phyloP scores from a whole-genome alignment of 371 early-diverging fungal genomes.

The Umbelopsis sp. region DNA sequence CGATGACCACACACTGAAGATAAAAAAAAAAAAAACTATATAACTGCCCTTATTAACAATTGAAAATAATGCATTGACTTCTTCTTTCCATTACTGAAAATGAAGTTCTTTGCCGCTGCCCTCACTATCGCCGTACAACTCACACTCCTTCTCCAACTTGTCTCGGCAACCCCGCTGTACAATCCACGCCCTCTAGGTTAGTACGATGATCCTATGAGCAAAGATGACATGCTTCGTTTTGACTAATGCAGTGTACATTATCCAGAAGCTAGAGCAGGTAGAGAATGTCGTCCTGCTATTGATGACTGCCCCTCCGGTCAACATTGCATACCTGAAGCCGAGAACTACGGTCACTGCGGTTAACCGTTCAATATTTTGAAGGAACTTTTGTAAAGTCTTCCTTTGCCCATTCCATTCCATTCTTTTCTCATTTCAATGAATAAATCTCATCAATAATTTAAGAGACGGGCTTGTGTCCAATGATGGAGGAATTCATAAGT shows the following conservation, averaged over 20 bases:
- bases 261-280: not conserved
- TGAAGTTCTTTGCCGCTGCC: constrained; percentile 6
- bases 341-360: not conserved
- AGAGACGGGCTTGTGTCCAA: no score
- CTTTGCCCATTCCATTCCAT: not conserved
- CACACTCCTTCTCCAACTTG: not conserved
- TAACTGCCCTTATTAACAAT: not conserved
- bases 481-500: no score
- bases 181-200: not conserved
- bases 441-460: not conserved
- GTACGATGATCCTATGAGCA: not conserved
- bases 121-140: not conserved
- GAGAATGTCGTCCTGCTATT: not conserved
- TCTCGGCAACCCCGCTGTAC: not conserved
- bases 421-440: not conserved
- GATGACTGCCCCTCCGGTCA: not conserved
- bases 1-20: not conserved
- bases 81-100: not conserved
- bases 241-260: not conserved
- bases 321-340: not conserved
- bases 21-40: not conserved
- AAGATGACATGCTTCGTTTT: not conserved
- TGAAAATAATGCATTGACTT: not conserved
- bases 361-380: not conserved
- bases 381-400: not conserved